Conservation (phyloP, 176 grass and related monocot species). For the Poa pratensis region DNA sequence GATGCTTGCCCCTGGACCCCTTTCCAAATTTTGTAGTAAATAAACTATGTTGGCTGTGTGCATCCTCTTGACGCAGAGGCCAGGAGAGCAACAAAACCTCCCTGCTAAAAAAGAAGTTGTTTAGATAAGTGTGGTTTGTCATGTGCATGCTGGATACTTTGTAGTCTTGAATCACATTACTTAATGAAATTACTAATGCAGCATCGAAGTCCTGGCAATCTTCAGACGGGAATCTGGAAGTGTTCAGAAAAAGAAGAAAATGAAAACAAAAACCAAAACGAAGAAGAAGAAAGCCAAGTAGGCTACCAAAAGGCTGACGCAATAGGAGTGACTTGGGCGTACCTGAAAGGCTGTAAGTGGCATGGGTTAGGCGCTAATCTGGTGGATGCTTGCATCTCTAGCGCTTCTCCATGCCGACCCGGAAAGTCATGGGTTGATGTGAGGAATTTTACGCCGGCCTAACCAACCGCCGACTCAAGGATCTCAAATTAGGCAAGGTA, state of each 20-base stretch:
- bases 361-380: background rate
- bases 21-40: background rate
- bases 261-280: conserved; percentile 8
- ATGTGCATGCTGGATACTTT: conserved; percentile 5
- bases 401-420: background rate
- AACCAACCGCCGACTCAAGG: background rate
- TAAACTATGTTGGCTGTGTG: background rate
- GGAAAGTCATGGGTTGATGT: background rate
- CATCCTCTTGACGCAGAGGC: background rate
- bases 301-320: conserved; percentile 16
- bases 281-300: conserved; percentile 61
- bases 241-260: conserved; percentile 70
- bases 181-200: conserved; percentile 52
- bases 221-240: conserved; percentile 71
- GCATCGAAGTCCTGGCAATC: conserved; percentile 81
- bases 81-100: background rate
- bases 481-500: conserved; percentile 36
- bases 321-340: background rate
- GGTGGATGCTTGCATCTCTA: background rate
- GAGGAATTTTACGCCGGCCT: background rate
- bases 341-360: conserved; percentile 23
- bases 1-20: background rate
- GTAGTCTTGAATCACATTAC: background rate
- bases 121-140: conserved; percentile 11
- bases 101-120: background rate